Percentiles rank a stretch among this genome's conserved stretches.
These are phyloP conservation scores for Picea sitchensis DNA, from an alignment of 75 land plant species.

Conservation along the genomic window DNA sequence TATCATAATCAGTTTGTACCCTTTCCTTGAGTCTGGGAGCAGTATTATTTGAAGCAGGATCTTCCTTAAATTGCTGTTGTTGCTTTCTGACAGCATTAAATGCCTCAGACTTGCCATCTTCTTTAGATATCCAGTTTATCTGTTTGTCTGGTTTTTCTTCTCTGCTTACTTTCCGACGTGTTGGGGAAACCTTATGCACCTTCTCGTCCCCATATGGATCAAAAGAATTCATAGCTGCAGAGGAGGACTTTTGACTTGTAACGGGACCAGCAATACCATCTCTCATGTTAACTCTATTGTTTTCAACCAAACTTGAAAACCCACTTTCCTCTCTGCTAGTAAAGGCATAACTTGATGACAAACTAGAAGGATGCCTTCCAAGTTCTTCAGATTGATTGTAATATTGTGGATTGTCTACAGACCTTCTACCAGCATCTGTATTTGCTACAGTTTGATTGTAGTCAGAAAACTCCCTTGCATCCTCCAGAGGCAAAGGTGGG, in stretches of 20 bases:
- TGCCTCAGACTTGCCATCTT: conserved; percentile 30
- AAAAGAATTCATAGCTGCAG: conserved; percentile 23
- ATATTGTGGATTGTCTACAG: conserved; percentile 39
- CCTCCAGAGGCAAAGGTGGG: conserved; percentile 28
- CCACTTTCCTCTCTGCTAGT: conserved; percentile 43
- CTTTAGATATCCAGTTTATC: conserved; percentile 23
- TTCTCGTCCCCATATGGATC: conserved; percentile 45
- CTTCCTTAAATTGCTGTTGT: conserved; percentile 28
- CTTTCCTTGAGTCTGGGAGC: conserved; percentile 31
- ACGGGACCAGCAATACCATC: conserved; percentile 23
- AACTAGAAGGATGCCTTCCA: conserved; percentile 40
- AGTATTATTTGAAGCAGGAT: conserved; percentile 23
- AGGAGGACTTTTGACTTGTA: conserved; percentile 16
- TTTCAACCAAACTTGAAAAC: conserved; percentile 30
- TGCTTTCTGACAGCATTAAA: conserved; percentile 21
- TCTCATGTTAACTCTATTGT: conserved; percentile 40
- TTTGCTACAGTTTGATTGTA: conserved; percentile 40
- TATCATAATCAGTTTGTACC: conserved; percentile 50
- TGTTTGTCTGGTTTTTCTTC: conserved; percentile 69
- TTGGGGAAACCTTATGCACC: conserved; percentile 60
- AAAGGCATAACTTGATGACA: conserved; percentile 16
- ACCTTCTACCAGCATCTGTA: conserved; percentile 49
- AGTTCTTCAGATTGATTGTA: conserved; percentile 24
- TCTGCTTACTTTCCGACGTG: conserved; percentile 59
- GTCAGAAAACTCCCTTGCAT: conserved; percentile 42